Evolutionary conservation across 1,284 basidiomycete species (phyloP).

Genomic region (Cryptococcus maquisensis): DNA sequence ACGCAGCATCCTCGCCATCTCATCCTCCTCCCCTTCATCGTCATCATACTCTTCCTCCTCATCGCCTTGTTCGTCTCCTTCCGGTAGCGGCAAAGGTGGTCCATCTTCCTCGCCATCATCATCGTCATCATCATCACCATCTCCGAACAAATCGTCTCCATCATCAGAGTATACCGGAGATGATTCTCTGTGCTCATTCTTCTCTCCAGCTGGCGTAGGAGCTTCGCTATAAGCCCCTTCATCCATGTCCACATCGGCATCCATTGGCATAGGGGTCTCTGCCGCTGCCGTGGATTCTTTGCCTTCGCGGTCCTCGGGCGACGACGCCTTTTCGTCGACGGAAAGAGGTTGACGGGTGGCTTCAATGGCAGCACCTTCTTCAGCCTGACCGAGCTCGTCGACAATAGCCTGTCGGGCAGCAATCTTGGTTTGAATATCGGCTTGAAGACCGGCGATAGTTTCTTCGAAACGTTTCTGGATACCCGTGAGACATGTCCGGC

Average conservation of each 20-base stretch:
- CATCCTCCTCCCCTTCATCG: conserved; percentile 34
- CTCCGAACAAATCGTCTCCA: conserved; percentile 16
- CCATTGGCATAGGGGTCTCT: conserved; percentile 43
- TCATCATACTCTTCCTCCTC: conserved; percentile 15
- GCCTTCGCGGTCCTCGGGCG: conserved; percentile 24
- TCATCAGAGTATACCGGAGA: conserved; percentile 16
- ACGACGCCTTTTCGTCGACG: conserved; percentile 39
- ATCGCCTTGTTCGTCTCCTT: conserved; percentile 16
- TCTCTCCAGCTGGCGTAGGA: conserved; percentile 10
- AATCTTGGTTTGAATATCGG: conserved; percentile 81
- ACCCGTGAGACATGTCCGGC: not conserved
- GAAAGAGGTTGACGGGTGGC: not conserved
- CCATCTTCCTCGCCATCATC: conserved; percentile 15
- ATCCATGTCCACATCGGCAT: conserved; percentile 33
- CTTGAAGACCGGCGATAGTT: conserved; percentile 76
- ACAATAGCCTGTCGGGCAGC: conserved; percentile 54
- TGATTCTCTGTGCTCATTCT: not conserved
- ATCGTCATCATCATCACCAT: conserved; percentile 21
- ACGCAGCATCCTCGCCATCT: conserved; percentile 36
- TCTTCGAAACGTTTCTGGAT: conserved; percentile 86
- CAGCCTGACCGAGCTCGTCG: conserved; percentile 36
- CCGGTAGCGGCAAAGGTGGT: not conserved
- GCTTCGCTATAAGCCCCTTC: conserved; percentile 44
- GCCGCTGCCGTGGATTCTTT: conserved; percentile 18
- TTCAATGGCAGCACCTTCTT: not conserved